phyloP scores from a whole-genome alignment of 2,329 filamentous ascomycete genomes.

The Cordyceps pruinosa region DNA sequence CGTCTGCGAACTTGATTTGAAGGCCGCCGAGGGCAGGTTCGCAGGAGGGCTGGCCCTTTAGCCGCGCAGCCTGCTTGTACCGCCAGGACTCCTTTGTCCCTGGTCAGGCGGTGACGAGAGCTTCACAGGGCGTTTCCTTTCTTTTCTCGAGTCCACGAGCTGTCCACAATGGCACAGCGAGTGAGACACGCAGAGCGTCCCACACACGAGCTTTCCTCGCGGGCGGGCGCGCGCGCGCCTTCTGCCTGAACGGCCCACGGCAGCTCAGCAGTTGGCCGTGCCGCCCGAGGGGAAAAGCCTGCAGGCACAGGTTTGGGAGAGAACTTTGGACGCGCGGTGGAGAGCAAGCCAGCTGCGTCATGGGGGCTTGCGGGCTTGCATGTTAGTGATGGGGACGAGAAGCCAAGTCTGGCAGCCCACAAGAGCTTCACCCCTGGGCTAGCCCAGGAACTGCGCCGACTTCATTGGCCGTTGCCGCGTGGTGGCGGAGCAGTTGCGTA shows the following conservation, averaged over 20 bases:
- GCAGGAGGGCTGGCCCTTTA: background rate
- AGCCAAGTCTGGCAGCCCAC: background rate
- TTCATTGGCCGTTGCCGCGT: conserved; percentile 7
- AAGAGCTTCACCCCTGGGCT: background rate
- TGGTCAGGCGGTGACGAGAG: background rate
- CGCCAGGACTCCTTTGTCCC: background rate
- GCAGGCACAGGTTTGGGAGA: background rate
- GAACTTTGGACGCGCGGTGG: background rate
- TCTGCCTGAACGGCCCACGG: background rate
- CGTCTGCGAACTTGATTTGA: background rate
- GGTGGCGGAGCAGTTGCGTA: conserved; percentile 7
- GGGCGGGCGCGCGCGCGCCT: background rate
- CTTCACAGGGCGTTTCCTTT: background rate
- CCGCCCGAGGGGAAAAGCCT: background rate
- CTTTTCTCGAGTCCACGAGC: background rate
- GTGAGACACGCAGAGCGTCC: background rate
- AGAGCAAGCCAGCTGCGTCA: background rate
- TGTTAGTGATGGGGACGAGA: background rate
- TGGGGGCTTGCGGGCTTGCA: background rate
- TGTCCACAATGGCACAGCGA: background rate
- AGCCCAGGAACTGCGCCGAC: conserved; percentile 1
- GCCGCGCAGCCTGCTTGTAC: background rate
- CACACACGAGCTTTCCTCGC: background rate
- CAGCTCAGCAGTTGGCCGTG: background rate
- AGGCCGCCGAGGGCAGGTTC: background rate